Conservation (phyloP, 83 land plant species). For the Isoetes engelmannii region DNA sequence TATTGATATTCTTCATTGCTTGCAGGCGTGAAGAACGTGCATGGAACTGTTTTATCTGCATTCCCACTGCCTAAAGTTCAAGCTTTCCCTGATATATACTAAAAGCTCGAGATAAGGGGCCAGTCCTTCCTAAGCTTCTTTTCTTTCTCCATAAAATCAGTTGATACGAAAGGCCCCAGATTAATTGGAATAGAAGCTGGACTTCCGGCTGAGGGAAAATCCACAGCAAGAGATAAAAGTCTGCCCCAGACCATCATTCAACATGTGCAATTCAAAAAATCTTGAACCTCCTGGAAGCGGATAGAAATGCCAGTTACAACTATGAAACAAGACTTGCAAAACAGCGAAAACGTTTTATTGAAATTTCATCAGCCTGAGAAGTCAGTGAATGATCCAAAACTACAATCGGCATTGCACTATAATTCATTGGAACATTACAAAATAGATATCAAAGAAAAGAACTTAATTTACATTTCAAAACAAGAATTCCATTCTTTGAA, state of each 20-base stretch:
- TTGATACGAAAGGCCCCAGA: conserved; percentile 47
- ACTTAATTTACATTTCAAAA: too few species aligned
- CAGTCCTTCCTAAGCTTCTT: conserved; percentile 35
- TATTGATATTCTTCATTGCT: too few species aligned
- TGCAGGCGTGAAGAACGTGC: too few species aligned
- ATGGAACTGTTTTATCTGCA: too few species aligned
- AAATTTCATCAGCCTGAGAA: conserved; percentile 46
- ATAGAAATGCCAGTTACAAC: background rate
- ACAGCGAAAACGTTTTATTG: background rate
- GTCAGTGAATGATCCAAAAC: conserved; percentile 63
- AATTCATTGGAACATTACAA: conserved; percentile 84
- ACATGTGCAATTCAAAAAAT: conserved; percentile 68
- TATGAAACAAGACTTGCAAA: background rate
- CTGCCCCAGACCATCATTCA: conserved; percentile 72
- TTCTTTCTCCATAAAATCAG: conserved; percentile 92
- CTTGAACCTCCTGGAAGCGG: conserved; percentile 61
- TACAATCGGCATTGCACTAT: conserved; percentile 39
- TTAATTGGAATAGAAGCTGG: conserved; percentile 67
- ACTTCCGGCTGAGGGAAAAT: conserved; percentile 88
- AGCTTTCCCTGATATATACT: too few species aligned
- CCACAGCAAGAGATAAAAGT: conserved; percentile 86
- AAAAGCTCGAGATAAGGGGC: too few species aligned
- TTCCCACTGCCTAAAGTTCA: too few species aligned
- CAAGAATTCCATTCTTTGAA: too few species aligned
- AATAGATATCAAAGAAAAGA: conserved; percentile 91